Evolutionary conservation across 305 asterid species (phyloP).

Genomic region (Fraxinus albicans): DNA sequence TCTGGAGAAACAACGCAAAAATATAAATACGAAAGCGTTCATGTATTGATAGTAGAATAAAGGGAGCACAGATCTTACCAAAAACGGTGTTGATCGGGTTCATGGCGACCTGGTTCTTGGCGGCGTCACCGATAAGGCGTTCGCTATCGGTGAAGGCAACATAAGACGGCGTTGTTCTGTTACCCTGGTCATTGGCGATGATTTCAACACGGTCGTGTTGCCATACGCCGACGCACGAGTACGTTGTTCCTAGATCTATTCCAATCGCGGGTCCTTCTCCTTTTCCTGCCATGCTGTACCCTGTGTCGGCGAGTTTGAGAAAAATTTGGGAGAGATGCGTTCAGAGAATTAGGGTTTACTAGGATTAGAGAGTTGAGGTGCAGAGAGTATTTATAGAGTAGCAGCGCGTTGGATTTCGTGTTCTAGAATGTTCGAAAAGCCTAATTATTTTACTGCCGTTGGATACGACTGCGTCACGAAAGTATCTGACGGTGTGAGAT

Average conservation of each 20-base stretch:
- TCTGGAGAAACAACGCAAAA: not conserved
- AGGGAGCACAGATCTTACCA: slow-evolving; percentile 27
- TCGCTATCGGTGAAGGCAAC: not conserved
- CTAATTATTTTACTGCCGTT: not conserved
- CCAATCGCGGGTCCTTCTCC: not conserved
- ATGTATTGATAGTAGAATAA: not conserved
- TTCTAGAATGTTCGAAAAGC: not conserved
- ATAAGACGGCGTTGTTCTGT: not conserved
- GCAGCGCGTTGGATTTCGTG: not conserved
- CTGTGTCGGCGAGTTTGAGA: not conserved
- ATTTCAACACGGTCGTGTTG: not conserved
- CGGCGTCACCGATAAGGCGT: slow-evolving; percentile 48
- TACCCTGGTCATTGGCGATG: not conserved
- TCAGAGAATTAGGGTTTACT: not conserved
- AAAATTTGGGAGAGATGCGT: not conserved
- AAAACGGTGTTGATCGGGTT: slow-evolving; percentile 54
- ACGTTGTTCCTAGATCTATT: not conserved
- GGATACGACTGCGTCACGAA: not conserved
- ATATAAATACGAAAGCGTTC: not conserved
- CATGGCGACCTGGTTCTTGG: slow-evolving; percentile 60
- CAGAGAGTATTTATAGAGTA: not conserved
- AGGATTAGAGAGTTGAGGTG: not conserved
- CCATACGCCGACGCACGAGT: not conserved
- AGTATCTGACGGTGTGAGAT: not conserved
- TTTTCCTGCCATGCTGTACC: not conserved